phyloP scores from a whole-genome alignment of 495 filamentous ascomycete species.

The Daldinia caldariorum region DNA sequence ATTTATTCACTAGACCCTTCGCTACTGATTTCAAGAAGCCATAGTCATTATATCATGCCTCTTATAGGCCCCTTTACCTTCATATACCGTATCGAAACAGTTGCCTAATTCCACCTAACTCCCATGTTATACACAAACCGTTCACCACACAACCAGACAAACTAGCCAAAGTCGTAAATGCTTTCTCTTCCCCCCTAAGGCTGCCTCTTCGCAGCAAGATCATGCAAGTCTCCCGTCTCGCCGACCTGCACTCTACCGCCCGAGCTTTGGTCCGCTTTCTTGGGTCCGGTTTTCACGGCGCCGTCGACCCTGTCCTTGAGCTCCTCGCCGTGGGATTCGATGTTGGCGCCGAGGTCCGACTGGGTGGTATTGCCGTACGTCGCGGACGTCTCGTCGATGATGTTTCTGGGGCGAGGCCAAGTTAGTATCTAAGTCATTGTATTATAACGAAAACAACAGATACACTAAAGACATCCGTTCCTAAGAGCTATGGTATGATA shows the following conservation, averaged over 20 bases:
- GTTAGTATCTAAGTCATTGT: not conserved
- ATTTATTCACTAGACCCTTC: not conserved
- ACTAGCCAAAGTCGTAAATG: not conserved
- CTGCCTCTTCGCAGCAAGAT: constrained; percentile 42
- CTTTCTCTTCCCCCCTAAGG: not conserved
- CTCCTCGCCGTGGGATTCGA: constrained; percentile 31
- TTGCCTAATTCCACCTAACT: not conserved
- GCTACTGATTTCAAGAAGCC: not conserved
- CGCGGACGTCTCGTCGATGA: constrained; percentile 37
- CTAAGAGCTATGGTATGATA: not conserved
- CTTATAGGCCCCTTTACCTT: not conserved
- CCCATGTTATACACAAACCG: not conserved
- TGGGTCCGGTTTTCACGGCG: constrained; percentile 37
- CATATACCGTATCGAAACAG: not conserved
- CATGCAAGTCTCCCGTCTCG: constrained; percentile 47
- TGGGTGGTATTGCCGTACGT: constrained; percentile 24
- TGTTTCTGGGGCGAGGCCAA: constrained; percentile 31
- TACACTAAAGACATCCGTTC: too few species aligned
- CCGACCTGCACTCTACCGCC: constrained; percentile 45
- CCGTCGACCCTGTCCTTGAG: constrained; percentile 47
- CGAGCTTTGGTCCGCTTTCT: constrained; percentile 36
- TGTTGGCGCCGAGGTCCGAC: constrained; percentile 31
- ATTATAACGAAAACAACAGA: too few species aligned
- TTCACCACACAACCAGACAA: not conserved
- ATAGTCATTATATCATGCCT: not conserved